phyloP scores from a whole-genome alignment of 2,329 filamentous ascomycete genomes.

The Cercospora zeae-maydis region DNA sequence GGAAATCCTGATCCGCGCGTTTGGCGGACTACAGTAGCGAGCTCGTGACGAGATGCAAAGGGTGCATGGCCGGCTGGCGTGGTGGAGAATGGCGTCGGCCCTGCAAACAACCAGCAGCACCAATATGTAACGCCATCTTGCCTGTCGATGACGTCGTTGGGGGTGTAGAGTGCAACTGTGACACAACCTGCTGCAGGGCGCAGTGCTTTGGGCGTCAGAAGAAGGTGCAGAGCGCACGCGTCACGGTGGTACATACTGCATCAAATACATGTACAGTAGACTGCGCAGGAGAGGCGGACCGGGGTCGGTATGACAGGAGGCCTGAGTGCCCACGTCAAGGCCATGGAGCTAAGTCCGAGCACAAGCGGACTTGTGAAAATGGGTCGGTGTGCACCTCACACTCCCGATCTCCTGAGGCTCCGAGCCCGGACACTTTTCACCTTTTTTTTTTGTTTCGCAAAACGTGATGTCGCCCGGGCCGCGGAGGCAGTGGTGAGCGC shows the following conservation, averaged over 20 bases:
- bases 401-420: background rate
- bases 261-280: background rate
- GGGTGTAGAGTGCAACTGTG: background rate
- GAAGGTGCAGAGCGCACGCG: background rate
- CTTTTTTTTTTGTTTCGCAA: background rate
- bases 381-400: background rate
- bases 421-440: background rate
- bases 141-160: background rate
- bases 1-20: background rate
- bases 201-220: background rate
- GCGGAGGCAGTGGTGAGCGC: too few relatives aligned
- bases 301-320: background rate
- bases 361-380: too few relatives aligned
- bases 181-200: background rate
- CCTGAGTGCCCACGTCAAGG: background rate
- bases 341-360: background rate
- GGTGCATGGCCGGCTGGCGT: background rate
- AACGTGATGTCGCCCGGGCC: background rate
- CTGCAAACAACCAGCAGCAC: slow-evolving; percentile 1
- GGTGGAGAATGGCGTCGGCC: background rate
- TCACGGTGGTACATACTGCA: slow-evolving; percentile 1
- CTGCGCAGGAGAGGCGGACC: background rate
- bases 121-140: background rate
- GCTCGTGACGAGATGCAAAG: background rate
- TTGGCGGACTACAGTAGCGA: background rate